phyloP scores from a whole-genome alignment of 345 rosid genomes.

The Viola odorata region DNA sequence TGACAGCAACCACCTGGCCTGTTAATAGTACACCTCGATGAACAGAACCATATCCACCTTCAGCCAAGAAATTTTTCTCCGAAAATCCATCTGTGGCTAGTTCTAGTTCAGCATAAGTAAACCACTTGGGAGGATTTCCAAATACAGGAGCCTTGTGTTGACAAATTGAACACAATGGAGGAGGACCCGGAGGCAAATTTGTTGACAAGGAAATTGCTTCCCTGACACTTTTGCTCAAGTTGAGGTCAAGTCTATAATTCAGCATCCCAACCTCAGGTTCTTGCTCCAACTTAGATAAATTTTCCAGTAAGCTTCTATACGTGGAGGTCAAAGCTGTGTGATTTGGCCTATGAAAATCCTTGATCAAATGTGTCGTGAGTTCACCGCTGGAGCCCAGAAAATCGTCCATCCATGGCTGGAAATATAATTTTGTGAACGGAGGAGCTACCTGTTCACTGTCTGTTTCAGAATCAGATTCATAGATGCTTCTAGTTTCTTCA shows the following conservation, averaged over 20 bases:
- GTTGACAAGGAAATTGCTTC: conserved; percentile 79
- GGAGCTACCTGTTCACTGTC: conserved; percentile 45
- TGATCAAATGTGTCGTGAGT: conserved; percentile 3
- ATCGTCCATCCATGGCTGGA: conserved; percentile 52
- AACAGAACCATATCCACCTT: conserved; percentile 31
- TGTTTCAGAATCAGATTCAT: conserved; percentile 67
- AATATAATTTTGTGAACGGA: conserved; percentile 9
- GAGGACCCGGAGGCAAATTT: conserved; percentile 74
- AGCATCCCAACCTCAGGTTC: conserved; percentile 33
- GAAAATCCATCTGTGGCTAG: conserved; percentile 94
- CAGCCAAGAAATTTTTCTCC: conserved; percentile 60
- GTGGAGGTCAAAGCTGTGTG: conserved; percentile 36
- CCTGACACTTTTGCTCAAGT: conserved; percentile 73
- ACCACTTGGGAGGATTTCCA: conserved; percentile 95
- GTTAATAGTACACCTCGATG: conserved; percentile 18
- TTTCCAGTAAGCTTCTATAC: conserved; percentile 36
- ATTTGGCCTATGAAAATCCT: conserved; percentile 7
- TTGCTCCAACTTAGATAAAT: conserved; percentile 39
- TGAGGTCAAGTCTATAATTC: conserved; percentile 43
- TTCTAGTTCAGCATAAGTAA: conserved; percentile 85
- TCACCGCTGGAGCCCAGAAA: conserved; percentile 35
- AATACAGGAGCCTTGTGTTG: conserved; percentile 88
- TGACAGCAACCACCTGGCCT: conserved; percentile 42
- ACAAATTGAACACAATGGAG: conserved; percentile 94
- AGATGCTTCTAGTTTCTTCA: conserved; percentile 41